Conservation (phyloP, 1,284 basidiomycete species). For the Cryptococcus sp. region DNA sequence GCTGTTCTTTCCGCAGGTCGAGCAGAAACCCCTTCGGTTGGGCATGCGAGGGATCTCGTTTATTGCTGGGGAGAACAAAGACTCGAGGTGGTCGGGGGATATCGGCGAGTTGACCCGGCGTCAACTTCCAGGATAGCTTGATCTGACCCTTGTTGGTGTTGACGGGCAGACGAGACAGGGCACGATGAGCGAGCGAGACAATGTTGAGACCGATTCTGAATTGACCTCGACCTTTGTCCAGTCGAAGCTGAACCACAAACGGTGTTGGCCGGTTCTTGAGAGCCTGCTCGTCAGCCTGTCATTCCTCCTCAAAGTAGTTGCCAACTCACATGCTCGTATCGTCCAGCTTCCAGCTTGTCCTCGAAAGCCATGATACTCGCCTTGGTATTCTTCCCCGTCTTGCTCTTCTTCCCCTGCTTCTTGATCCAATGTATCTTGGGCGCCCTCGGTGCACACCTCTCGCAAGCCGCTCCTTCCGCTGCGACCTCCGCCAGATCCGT, state of each 20-base stretch:
- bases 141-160: constrained; percentile 53
- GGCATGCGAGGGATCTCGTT: constrained; percentile 61
- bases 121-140: constrained; percentile 69
- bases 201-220: constrained; percentile 84
- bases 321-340: constrained; percentile 59
- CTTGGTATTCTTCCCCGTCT: constrained; percentile 37
- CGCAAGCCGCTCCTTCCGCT: constrained; percentile 32
- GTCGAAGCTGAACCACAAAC: constrained; percentile 77
- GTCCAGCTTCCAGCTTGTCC: constrained; percentile 73
- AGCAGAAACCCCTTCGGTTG: constrained; percentile 73
- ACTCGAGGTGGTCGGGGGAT: constrained; percentile 51
- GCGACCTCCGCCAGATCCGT: constrained; percentile 52
- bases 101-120: constrained; percentile 52
- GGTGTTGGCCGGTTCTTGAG: constrained; percentile 80
- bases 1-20: constrained; percentile 72
- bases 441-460: constrained; percentile 70
- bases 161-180: constrained; percentile 68
- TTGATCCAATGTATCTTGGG: constrained; percentile 70
- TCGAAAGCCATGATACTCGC: constrained; percentile 57
- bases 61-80: constrained; percentile 69
- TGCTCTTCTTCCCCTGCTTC: constrained; percentile 39
- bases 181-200: constrained; percentile 79
- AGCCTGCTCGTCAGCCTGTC: constrained; percentile 48
- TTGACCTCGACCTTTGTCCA: constrained; percentile 60
- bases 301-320: neutral